These are phyloP conservation scores for Sarcodon aspratus DNA, from an alignment of 768 basidiomycete species.

Conservation along the genomic window DNA sequence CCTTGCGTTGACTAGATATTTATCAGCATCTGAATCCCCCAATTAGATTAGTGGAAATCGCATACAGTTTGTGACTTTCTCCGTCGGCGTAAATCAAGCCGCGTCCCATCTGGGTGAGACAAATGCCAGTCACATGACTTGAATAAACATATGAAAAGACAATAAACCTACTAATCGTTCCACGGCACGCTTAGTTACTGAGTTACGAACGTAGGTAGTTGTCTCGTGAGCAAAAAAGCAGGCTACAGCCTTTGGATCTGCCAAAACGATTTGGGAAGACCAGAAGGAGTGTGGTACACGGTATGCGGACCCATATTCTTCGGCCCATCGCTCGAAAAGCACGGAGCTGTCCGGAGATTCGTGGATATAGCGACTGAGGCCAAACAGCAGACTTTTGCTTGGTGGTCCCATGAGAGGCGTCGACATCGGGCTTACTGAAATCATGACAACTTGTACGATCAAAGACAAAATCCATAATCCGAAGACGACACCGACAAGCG, in stretches of 20 bases:
- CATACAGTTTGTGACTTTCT: conserved; percentile 30
- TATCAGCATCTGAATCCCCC: neutral
- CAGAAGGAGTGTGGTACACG: conserved; percentile 20
- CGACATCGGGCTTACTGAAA: neutral
- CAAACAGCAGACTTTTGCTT: conserved; percentile 29
- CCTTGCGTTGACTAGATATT: conserved; percentile 32
- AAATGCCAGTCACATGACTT: neutral
- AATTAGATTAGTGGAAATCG: conserved; percentile 14
- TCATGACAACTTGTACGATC: too few species aligned
- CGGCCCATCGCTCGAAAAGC: conserved; percentile 35
- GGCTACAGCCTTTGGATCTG: conserved; percentile 31
- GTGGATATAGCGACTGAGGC: conserved; percentile 19
- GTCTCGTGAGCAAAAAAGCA: conserved; percentile 42
- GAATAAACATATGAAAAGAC: neutral
- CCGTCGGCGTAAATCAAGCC: conserved; percentile 29
- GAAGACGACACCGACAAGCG: too few species aligned
- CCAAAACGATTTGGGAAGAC: conserved; percentile 8
- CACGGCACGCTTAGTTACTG: conserved; percentile 20
- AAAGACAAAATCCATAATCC: too few species aligned
- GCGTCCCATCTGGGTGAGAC: conserved; percentile 17
- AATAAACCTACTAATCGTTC: conserved; percentile 22
- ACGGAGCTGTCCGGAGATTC: conserved; percentile 17
- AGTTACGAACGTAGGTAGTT: conserved; percentile 31
- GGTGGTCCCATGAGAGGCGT: conserved; percentile 33
- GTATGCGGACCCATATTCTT: conserved; percentile 35